A percentile compares a stretch with the other conserved stretches of the same genome.
Conservation (phyloP, 2,329 filamentous ascomycete genomes). For the Metarhizium robertsii region DNA sequence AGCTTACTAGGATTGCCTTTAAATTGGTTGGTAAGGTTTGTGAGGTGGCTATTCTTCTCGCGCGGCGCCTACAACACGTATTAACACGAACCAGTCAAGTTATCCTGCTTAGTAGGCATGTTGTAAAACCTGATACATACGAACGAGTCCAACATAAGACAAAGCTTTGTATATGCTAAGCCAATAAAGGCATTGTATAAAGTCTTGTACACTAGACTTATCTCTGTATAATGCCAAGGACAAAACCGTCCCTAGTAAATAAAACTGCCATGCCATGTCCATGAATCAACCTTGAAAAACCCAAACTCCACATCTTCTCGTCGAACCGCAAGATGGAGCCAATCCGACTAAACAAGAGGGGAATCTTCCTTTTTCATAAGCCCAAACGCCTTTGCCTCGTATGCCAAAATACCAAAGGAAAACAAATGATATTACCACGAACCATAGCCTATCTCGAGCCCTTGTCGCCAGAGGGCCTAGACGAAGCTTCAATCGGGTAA, state of each 20-base stretch:
- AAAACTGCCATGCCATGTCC: not conserved
- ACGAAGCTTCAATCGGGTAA: not conserved
- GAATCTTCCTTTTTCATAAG: conserved; percentile 16
- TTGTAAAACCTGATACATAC: no score
- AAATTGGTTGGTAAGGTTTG: no score
- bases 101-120: no score
- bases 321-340: not conserved
- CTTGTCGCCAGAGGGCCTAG: not conserved
- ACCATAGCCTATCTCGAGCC: not conserved
- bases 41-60: no score
- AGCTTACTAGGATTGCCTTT: no score
- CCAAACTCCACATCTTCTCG: not conserved
- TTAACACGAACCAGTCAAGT: no score
- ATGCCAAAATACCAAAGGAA: conserved; percentile 6
- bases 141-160: no score
- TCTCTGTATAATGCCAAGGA: not conserved
- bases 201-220: no score
- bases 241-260: not conserved
- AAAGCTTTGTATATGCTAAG: no score
- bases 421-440: not conserved
- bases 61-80: no score
- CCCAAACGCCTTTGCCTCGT: conserved; percentile 13
- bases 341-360: conserved; percentile 11
- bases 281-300: not conserved
- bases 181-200: no score